phyloP scores from a whole-genome alignment of 148 eudicot genomes.

The Pharnaceum exiguum region DNA sequence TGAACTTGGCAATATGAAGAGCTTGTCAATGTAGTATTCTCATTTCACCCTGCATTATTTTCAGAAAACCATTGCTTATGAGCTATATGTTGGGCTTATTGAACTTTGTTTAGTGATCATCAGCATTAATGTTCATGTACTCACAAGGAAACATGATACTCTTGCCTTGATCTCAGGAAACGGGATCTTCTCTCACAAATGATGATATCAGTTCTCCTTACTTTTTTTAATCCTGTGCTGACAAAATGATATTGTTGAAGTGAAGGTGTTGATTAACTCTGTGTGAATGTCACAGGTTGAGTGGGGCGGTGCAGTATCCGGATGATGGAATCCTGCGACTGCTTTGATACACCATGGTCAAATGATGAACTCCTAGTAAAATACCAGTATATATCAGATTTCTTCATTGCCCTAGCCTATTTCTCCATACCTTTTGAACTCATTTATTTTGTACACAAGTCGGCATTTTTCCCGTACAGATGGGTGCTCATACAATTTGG shows the following conservation, averaged over 20 bases:
- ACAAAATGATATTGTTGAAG: neutral
- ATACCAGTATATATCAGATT: conserved; percentile 88
- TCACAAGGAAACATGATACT: too few species aligned
- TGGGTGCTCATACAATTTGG: conserved; percentile 96
- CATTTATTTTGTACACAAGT: conserved; percentile 80
- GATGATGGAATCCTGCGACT: conserved; percentile 76
- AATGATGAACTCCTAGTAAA: conserved; percentile 70
- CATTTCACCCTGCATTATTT: too few species aligned
- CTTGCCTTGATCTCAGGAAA: too few species aligned
- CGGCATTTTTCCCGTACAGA: conserved; percentile 88
- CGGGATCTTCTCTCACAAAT: too few species aligned
- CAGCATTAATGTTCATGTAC: too few species aligned
- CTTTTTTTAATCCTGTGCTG: neutral
- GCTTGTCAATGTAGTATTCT: too few species aligned
- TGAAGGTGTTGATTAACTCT: neutral
- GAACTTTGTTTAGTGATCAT: too few species aligned
- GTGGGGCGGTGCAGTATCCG: conserved; percentile 6
- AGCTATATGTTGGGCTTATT: too few species aligned
- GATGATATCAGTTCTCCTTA: neutral
- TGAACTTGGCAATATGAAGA: too few species aligned
- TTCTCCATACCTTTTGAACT: conserved; percentile 95
- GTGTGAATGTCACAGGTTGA: conserved; percentile 26
- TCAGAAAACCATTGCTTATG: too few species aligned
- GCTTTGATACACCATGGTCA: conserved; percentile 74
- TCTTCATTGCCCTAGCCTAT: conserved; percentile 83